These are phyloP conservation scores for Hericium erinaceus DNA, from an alignment of 768 basidiomycete genomes.

Conservation along the genomic window DNA sequence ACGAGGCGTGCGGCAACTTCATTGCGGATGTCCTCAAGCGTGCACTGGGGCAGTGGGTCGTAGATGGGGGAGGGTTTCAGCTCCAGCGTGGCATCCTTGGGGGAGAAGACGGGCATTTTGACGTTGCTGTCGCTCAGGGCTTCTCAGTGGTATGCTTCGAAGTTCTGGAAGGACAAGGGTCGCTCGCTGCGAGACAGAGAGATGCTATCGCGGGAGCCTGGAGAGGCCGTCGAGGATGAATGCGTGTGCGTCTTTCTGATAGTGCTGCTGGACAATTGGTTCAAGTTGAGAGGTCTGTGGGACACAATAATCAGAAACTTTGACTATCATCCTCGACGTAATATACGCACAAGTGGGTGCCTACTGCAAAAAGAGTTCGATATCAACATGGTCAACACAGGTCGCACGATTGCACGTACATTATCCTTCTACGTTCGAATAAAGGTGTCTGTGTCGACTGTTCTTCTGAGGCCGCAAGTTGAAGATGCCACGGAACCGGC, in stretches of 20 bases:
- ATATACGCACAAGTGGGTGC: no score
- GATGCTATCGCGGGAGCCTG: slow-evolving; percentile 8
- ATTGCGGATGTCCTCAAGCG: slow-evolving; percentile 49
- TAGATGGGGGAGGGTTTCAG: not conserved
- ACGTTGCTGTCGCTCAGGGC: not conserved
- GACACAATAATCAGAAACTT: no score
- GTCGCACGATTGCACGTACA: no score
- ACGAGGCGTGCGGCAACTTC: slow-evolving; percentile 53
- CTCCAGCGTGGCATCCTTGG: not conserved
- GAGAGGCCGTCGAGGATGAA: slow-evolving; percentile 1
- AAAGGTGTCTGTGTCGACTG: no score
- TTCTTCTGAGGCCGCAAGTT: no score
- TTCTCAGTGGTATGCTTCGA: no score
- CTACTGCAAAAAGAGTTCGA: no score
- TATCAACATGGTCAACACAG: no score
- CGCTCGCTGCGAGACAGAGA: not conserved
- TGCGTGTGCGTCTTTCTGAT: not conserved
- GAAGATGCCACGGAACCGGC: no score
- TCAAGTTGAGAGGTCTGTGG: no score
- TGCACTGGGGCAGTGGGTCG: slow-evolving; percentile 22
- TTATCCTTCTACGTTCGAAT: no score
- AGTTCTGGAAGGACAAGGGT: not conserved
- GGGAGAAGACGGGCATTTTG: slow-evolving; percentile 10
- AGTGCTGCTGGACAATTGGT: not conserved
- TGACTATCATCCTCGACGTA: no score